Base-by-base conservation (phyloP, 371 early-diverging fungal species). In the Coemansia linderi region DNA sequence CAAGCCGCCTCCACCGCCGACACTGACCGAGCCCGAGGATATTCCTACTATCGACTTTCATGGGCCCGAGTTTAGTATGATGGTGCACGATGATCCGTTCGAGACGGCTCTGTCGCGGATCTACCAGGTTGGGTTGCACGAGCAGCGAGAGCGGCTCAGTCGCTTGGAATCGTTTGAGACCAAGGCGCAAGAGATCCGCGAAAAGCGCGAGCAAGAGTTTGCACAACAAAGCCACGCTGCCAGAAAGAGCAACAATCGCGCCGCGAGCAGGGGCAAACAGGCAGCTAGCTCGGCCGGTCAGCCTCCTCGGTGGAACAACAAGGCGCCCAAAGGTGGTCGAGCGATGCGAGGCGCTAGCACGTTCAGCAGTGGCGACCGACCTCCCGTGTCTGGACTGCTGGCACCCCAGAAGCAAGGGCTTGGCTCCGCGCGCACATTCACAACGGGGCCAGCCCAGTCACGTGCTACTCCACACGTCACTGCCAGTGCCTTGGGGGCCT, bases 11-110 rank as follows among this genome's bases (percentile, higher is more conserved):
- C 57, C 66, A 1, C 68, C 77, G 19, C 75, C 77, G 1, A 54
- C 62, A 3, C 52, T 82, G 27, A 12, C 31, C 0, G 71, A 63
- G 63, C 81, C 82, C 0, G 82, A 82, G 22, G 77, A 82, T 22
- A 66, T 82, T 8, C 82, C 82, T 0, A 80, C 72, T 1, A 70
- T 83, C 31, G 62, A 70, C 31, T 68, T 83, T 15, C 80, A 73
- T 38, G 81, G 73, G 0, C 67, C 71, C 19, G 62, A 73, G 57
- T 71, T 83, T n/a, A 69, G 60, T n/a, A 56, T 81, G 50, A 68
- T 78, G 67, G 58, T 83, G 4, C 77, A 82, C 43, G 83, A 83
- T n/a, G 83, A 83, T 37, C 83, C 83, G 24, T 75, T 83, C 57
- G 83, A 83, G 54, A 83, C 80, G 0, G 83, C 83, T 6, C 61